Percentiles rank a stretch among this genome's conserved stretches.
These are phyloP conservation scores for Nemania serpens DNA, from an alignment of 2,329 filamentous ascomycete genomes.

Conservation along the genomic window DNA sequence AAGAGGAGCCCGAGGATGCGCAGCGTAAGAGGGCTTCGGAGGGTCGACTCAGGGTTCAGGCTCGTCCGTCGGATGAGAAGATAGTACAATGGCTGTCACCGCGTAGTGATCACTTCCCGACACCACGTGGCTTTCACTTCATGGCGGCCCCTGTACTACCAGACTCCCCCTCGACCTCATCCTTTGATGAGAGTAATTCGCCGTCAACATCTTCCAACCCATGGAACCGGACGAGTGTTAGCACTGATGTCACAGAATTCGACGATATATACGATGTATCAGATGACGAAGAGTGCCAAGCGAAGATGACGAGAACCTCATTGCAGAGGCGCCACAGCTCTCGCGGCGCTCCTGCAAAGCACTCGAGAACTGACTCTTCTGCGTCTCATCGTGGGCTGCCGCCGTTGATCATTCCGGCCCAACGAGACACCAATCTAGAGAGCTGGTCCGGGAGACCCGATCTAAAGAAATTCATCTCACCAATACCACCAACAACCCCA, in stretches of 20 bases:
- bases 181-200: constrained; percentile 53
- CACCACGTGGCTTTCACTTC: constrained; percentile 69
- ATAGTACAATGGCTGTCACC: constrained; percentile 64
- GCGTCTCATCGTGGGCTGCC: constrained; percentile 47
- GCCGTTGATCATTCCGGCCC: constrained; percentile 58
- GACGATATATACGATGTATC: constrained; percentile 88
- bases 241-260: constrained; percentile 73
- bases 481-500: constrained; percentile 67
- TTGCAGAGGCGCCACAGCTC: constrained; percentile 45
- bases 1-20: constrained; percentile 57
- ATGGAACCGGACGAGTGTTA: constrained; percentile 67
- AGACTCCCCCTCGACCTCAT: constrained; percentile 62
- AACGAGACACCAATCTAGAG: constrained; percentile 43
- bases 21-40: constrained; percentile 36
- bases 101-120: constrained; percentile 70
- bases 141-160: constrained; percentile 66
- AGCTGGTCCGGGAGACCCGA: constrained; percentile 52
- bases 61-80: constrained; percentile 50
- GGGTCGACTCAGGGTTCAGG: constrained; percentile 36
- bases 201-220: constrained; percentile 61
- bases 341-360: constrained; percentile 46
- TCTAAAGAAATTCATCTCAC: constrained; percentile 57
- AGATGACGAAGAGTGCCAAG: constrained; percentile 68
- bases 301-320: constrained; percentile 51
- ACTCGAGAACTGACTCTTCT: constrained; percentile 47